Evolutionary conservation across 1,139 yeast genomes (phyloP).

Genomic region (Candida pseudoviswanathii): DNA sequence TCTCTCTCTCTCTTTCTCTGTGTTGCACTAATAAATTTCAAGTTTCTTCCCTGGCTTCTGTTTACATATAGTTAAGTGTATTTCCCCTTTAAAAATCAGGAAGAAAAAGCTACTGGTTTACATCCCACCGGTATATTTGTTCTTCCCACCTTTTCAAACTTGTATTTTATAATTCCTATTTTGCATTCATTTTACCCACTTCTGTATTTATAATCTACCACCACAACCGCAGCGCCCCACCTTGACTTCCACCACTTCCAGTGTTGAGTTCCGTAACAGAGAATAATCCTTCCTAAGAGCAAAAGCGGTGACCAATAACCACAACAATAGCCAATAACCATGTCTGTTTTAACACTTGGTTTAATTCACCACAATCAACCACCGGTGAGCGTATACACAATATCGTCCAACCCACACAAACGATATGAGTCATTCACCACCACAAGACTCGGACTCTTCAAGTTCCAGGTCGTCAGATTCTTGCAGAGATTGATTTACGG

Average conservation of each 20-base stretch:
- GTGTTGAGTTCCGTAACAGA: too few relatives aligned
- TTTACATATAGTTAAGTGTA: background rate
- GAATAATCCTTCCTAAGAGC: background rate
- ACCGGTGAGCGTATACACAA: constrained; percentile 3
- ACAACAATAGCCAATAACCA: background rate
- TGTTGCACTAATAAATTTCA: background rate
- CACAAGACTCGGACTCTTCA: constrained; percentile 20
- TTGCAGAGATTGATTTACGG: constrained; percentile 20
- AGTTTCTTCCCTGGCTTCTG: background rate
- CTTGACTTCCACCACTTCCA: too few relatives aligned
- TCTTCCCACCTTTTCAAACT: background rate
- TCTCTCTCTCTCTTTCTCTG: background rate
- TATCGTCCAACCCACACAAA: constrained; percentile 2
- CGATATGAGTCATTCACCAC: constrained; percentile 16
- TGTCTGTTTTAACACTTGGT: constrained; percentile 10
- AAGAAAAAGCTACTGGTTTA: background rate
- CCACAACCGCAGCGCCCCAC: too few relatives aligned
- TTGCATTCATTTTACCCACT: too few relatives aligned
- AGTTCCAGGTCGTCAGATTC: constrained; percentile 23
- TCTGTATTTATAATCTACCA: too few relatives aligned
- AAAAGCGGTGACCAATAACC: background rate
- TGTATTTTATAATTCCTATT: background rate
- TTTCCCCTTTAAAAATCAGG: background rate
- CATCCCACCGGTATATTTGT: background rate
- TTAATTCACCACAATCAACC: constrained; percentile 6